phyloP scores from a whole-genome alignment of 1,139 yeast species.

The Blastobotrys indianensis region DNA sequence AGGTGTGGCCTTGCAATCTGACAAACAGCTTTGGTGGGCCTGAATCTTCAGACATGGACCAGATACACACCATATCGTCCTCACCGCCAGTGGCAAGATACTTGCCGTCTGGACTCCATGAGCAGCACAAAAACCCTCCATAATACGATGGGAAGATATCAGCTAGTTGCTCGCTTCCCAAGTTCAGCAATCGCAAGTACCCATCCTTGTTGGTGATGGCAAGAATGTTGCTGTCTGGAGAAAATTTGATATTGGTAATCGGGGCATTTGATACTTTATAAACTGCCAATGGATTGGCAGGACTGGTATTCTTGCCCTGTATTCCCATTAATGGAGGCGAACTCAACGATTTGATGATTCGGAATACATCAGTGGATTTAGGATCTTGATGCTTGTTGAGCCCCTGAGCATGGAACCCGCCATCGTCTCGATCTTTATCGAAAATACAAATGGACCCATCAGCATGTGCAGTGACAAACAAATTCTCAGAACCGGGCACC shows the following conservation, averaged over 20 bases:
- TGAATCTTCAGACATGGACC: constrained; percentile 22
- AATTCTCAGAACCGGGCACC: constrained; percentile 37
- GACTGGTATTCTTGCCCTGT: constrained; percentile 5
- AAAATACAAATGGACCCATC: constrained; percentile 39
- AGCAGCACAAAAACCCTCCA: constrained; percentile 55
- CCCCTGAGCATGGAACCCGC: constrained; percentile 23
- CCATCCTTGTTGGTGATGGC: constrained; percentile 67
- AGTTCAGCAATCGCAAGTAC: constrained; percentile 51
- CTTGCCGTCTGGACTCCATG: constrained; percentile 61
- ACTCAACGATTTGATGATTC: constrained; percentile 25
- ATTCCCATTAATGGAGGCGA: constrained; percentile 3
- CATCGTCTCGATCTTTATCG: constrained; percentile 41
- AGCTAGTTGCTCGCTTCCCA: constrained; percentile 42
- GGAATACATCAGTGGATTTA: constrained; percentile 25
- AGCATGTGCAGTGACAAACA: constrained; percentile 38
- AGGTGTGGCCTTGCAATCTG: constrained; percentile 57
- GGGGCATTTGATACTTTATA: constrained; percentile 57
- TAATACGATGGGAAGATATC: constrained; percentile 65
- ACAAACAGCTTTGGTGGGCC: constrained; percentile 31
- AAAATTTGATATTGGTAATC: constrained; percentile 46
- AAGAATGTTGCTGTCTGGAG: constrained; percentile 38
- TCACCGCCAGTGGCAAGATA: constrained; percentile 51
- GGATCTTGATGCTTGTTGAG: constrained; percentile 21
- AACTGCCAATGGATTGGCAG: constrained; percentile 49
- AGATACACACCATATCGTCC: constrained; percentile 38